These are phyloP conservation scores for Cladorrhinum samala DNA, from an alignment of 495 filamentous ascomycete species.

Conservation along the genomic window DNA sequence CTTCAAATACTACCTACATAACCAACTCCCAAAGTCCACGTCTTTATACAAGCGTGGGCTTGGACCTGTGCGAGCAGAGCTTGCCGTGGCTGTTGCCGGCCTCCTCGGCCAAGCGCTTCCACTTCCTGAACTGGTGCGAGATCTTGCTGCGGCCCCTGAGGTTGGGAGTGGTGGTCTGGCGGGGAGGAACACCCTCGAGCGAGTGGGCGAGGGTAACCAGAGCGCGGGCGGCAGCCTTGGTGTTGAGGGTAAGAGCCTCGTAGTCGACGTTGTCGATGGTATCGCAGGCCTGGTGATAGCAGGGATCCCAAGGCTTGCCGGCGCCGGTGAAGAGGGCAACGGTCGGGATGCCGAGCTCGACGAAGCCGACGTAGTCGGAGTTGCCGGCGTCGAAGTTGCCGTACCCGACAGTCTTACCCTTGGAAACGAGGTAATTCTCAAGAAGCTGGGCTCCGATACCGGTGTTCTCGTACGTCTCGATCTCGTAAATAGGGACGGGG, in stretches of 20 bases:
- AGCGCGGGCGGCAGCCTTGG: conserved; percentile 52
- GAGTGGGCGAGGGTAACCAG: conserved; percentile 44
- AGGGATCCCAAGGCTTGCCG: conserved; percentile 50
- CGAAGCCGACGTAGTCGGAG: conserved; percentile 63
- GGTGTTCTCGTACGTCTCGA: conserved; percentile 41
- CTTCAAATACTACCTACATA: too few species aligned
- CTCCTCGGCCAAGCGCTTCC: conserved; percentile 13
- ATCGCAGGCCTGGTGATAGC: conserved; percentile 60
- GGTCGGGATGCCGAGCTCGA: conserved; percentile 52
- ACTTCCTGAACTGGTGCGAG: conserved; percentile 9
- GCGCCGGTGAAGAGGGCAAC: conserved; percentile 63
- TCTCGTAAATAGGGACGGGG: conserved; percentile 58
- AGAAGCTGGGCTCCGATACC: conserved; percentile 28
- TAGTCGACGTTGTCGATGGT: conserved; percentile 53
- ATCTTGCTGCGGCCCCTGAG: conserved; percentile 14
- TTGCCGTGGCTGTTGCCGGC: conserved; percentile 6
- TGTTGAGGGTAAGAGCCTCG: conserved; percentile 53
- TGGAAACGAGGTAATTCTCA: conserved; percentile 24
- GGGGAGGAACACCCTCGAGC: conserved; percentile 35
- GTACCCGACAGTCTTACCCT: conserved; percentile 24
- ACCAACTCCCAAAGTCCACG: too few species aligned
- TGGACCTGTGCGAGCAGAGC: conserved; percentile 13
- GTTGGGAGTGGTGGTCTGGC: conserved; percentile 18
- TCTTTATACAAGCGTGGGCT: conserved; percentile 8
- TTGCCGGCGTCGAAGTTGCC: conserved; percentile 49